Base-by-base conservation (phyloP, 1,284 basidiomycete species). In the Omphalotus olearius region DNA sequence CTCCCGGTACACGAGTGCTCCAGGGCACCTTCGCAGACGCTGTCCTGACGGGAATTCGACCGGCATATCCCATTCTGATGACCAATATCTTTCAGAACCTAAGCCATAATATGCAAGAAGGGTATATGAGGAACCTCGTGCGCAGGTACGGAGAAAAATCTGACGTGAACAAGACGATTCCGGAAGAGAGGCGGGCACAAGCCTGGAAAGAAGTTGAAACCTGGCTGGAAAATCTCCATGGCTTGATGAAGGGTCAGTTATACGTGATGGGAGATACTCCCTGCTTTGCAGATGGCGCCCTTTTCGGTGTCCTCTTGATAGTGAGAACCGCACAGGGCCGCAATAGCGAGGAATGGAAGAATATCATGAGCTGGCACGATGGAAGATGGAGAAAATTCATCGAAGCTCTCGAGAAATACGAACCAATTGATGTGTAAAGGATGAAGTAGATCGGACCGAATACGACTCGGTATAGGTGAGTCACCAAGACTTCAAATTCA, bases 211-310 rank as follows among this genome's bases (percentile, higher is more conserved):
- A 59, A 47, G 44, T 57, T 1, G 62, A 60, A 57, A 59, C 54
- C n/a, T 65, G 55, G 1, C 33, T 70, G 17, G 46, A 10, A 26
- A 10, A n/a, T 3, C 48, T 72, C 1, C 58, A 62, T 6, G 33
- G 47, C 16, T 61, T 59, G 58, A 57, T 69, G 52, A 59, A 60
- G 7, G 62, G 58, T 35, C 50, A 50, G 14, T 53, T 55, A 44
- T 70, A 63, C 43, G 60, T 70, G 33, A 56, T 69, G 45, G 70
- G 69, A 6, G 42, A 66, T 33, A 59, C 49, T 5, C n/a, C 62
- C 33, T 63, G 65, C 6, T 71, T 64, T 52, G 70, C 63, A 2
- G 71, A 73, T 48, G 55, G 62, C 36, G 26, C 62, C 11, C 56
- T 70, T 6, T 66, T 55, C 2, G 60, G 52, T 1, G 68, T 59